Evolutionary conservation across 2,329 filamentous ascomycete genomes (phyloP).

Genomic region (Lachnellula arida): DNA sequence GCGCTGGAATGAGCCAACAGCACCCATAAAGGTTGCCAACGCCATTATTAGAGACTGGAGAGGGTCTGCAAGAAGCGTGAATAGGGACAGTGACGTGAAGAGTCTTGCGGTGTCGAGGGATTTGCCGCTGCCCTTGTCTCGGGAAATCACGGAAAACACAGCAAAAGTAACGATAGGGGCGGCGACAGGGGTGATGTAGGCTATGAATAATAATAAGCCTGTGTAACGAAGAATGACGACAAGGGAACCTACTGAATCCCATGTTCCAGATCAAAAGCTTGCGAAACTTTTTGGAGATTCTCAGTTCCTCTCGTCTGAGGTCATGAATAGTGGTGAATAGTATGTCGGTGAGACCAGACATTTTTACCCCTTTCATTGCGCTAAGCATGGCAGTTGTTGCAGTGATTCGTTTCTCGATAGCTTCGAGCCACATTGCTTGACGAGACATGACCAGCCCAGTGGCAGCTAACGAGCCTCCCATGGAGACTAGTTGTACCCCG

Average conservation of each 20-base stretch:
- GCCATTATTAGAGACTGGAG: slow-evolving; percentile 19
- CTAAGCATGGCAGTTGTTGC: slow-evolving; percentile 38
- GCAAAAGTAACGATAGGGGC: slow-evolving; percentile 13
- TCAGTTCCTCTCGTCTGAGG: slow-evolving; percentile 15
- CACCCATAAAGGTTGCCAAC: slow-evolving; percentile 17
- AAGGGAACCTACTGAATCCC: slow-evolving; percentile 4
- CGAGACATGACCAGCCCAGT: slow-evolving; percentile 13
- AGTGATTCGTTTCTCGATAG: slow-evolving; percentile 38
- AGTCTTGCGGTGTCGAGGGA: slow-evolving; percentile 4
- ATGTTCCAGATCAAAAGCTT: slow-evolving; percentile 6
- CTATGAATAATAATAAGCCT: not conserved
- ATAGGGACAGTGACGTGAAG: slow-evolving; percentile 26
- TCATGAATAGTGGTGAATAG: slow-evolving; percentile 31
- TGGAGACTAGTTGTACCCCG: not conserved
- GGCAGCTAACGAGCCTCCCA: not conserved
- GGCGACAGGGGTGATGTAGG: slow-evolving; percentile 4
- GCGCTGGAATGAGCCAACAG: slow-evolving; percentile 20
- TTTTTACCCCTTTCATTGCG: slow-evolving; percentile 42
- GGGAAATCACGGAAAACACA: slow-evolving; percentile 6
- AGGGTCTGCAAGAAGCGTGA: slow-evolving; percentile 20
- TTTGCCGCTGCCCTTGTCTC: not conserved
- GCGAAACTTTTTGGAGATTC: slow-evolving; percentile 14
- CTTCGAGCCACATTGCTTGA: slow-evolving; percentile 35
- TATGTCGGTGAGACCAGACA: slow-evolving; percentile 37
- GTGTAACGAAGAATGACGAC: not conserved